Evolutionary conservation across 2,329 filamentous ascomycete species (phyloP).

Genomic region (Fusarium siculi): DNA sequence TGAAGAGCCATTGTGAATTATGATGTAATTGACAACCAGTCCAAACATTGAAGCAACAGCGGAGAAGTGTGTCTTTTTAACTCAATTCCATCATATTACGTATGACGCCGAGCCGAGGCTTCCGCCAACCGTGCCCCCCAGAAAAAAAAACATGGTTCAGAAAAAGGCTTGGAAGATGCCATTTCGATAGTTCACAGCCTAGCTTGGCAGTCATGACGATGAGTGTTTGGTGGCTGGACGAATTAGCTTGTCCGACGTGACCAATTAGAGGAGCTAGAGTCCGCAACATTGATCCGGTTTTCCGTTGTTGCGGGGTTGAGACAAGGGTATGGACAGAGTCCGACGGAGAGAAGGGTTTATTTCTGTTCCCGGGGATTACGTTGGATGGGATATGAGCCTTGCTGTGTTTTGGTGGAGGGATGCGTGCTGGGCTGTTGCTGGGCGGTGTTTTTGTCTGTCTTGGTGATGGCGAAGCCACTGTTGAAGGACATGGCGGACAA

Average conservation of each 20-base stretch:
- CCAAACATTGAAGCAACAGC: background rate
- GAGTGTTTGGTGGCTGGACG: background rate
- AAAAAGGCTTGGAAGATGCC: background rate
- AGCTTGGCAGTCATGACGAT: background rate
- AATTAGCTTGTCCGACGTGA: no score
- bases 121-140: background rate
- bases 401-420: no score
- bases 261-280: background rate
- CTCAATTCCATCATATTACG: background rate
- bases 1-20: constrained; percentile 22
- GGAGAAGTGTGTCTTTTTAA: background rate
- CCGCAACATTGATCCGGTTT: background rate
- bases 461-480: no score
- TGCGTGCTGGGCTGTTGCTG: no score
- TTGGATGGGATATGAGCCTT: no score
- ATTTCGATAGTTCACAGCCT: background rate
- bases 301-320: background rate
- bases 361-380: no score
- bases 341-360: no score
- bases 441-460: no score
- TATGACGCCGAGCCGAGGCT: constrained; percentile 4
- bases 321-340: no score
- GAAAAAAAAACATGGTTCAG: background rate
- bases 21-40: background rate
- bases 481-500: no score